These are phyloP conservation scores for Apiospora rasikravindrae DNA, from an alignment of 2,329 filamentous ascomycete genomes.

Conservation along the genomic window DNA sequence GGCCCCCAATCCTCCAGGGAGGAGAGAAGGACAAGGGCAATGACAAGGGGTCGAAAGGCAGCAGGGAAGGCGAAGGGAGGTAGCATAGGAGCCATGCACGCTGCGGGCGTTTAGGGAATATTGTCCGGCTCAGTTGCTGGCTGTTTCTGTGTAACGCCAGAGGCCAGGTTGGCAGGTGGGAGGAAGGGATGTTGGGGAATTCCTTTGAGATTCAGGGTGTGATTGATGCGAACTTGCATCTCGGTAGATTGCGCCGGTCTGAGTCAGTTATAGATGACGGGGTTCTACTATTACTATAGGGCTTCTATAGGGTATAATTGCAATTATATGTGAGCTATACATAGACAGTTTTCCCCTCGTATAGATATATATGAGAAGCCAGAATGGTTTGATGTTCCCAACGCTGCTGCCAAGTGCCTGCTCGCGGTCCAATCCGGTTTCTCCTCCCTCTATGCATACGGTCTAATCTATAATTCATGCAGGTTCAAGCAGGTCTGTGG, in stretches of 20 bases:
- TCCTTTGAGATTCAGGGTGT: slow-evolving; percentile 11
- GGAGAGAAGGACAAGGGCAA: background rate
- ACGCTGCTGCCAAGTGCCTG: background rate
- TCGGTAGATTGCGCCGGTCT: slow-evolving; percentile 8
- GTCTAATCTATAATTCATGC: slow-evolving; percentile 2
- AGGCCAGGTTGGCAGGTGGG: slow-evolving; percentile 15
- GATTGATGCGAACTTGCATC: slow-evolving; percentile 15
- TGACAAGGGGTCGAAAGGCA: background rate
- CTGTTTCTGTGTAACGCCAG: slow-evolving; percentile 10
- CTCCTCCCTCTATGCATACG: background rate
- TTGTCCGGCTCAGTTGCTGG: background rate
- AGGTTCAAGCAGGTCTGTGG: background rate
- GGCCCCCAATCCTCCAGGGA: background rate
- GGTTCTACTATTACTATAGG: background rate
- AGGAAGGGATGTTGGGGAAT: slow-evolving; percentile 16
- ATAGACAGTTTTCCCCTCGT: background rate
- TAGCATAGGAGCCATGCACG: slow-evolving; percentile 3
- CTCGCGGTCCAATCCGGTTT: background rate
- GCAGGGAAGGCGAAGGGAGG: background rate
- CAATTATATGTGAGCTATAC: background rate
- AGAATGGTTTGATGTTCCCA: background rate
- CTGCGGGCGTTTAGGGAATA: slow-evolving; percentile 14
- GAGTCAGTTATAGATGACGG: background rate
- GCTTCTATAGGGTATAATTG: background rate
- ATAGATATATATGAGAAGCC: background rate